These are phyloP conservation scores for Neofusicoccum ribis DNA, from an alignment of 2,329 filamentous ascomycete genomes.

Conservation along the genomic window DNA sequence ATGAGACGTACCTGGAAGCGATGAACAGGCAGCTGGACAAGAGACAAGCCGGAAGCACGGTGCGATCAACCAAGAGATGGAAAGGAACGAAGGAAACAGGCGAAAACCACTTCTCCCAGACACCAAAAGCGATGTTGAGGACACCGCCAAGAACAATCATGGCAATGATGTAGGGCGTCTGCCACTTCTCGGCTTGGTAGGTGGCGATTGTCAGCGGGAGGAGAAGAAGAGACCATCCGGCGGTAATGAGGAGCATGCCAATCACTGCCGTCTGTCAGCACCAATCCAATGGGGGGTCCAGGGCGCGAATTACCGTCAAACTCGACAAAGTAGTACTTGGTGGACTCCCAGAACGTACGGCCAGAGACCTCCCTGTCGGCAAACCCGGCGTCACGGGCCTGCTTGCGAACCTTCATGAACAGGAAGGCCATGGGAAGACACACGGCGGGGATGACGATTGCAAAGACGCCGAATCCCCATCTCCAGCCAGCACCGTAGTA, in stretches of 20 bases:
- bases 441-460: slow-evolving; percentile 63
- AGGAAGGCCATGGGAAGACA: slow-evolving; percentile 51
- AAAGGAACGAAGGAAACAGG: slow-evolving; percentile 45
- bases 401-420: background rate
- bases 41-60: slow-evolving; percentile 54
- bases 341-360: background rate
- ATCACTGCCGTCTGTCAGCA: slow-evolving; percentile 39
- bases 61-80: slow-evolving; percentile 50
- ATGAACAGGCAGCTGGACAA: slow-evolving; percentile 42
- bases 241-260: slow-evolving; percentile 63
- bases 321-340: background rate
- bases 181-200: slow-evolving; percentile 31
- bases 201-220: slow-evolving; percentile 59
- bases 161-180: slow-evolving; percentile 41
- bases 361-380: slow-evolving; percentile 5
- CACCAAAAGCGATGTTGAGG: slow-evolving; percentile 37
- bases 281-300: slow-evolving; percentile 28
- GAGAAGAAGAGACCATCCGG: slow-evolving; percentile 64
- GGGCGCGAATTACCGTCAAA: slow-evolving; percentile 24
- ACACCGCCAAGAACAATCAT: slow-evolving; percentile 42
- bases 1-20: slow-evolving; percentile 23
- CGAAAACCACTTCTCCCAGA: slow-evolving; percentile 44
- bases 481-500: slow-evolving; percentile 59
- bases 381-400: background rate
- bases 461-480: slow-evolving; percentile 69